Base-by-base conservation (phyloP, 129 eudicot species). In the Chrysanthemum makinoi region DNA sequence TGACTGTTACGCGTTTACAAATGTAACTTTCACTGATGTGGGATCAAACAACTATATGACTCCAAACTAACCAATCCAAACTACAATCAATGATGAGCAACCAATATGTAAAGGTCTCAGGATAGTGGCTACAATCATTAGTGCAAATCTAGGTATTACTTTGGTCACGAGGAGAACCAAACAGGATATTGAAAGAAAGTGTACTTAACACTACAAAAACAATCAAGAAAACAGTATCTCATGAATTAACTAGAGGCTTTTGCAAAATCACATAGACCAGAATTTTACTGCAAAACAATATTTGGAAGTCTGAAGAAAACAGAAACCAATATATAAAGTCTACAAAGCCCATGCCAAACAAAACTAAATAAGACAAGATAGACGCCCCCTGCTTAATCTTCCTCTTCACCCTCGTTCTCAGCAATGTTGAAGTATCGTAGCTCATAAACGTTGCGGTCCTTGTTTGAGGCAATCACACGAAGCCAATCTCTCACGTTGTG, bases 401-500 rank as follows among this genome's bases (percentile, higher is more conserved):
- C 85, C 57, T 81, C 85, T 56, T 81, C 85, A 3, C 79, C 85
- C 79, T 81, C 85, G 50, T 81, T 81, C 82, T 81, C 85, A 47
- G 85, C 85, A 43, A 81, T 81, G 82, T 77, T 81, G 69, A 81
- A 81, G 82, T 81, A 81, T 7, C 85, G 22, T 33, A 81, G 75
- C 74, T 81, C 85, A 15, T 81, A 81, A 19, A 81, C 85, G 19
- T 81, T 81, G 30, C 81, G 81, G 43, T 81, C 82, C 46, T 81
- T 81, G 85, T 76, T 81, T 4, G 85, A 81, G 1, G 85, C 75
- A 39, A 81, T 81, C 9, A 81, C 85, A 67, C 85, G 81, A 46
- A 81, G 85, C 85, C 85, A 81, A 12, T 81, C 85, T 46, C 85
- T 62, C 13, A 81, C 85, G 10, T 81, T 81, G 82, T 81, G 81